Evolutionary conservation across 2,329 filamentous ascomycete species (phyloP).

Genomic region (Colletotrichum godetiae): DNA sequence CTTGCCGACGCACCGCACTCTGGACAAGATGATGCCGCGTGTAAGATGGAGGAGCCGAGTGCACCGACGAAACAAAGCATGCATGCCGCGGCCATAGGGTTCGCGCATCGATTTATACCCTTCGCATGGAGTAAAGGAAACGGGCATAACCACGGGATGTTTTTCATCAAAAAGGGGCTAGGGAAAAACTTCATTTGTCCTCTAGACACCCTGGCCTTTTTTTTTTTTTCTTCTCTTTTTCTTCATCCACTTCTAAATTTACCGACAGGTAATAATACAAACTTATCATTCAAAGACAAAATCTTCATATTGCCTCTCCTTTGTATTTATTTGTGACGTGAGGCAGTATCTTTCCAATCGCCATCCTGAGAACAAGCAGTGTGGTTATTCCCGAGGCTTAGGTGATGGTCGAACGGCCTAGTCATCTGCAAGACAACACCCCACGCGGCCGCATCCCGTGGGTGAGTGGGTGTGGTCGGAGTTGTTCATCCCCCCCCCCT

Average conservation of each 20-base stretch:
- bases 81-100: constrained; percentile 12
- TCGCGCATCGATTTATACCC: constrained; percentile 32
- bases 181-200: constrained; percentile 5
- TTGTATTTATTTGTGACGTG: neutral
- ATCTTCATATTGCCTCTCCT: too few species aligned
- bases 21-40: neutral
- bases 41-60: constrained; percentile 20
- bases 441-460: constrained; percentile 9
- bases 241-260: constrained; percentile 10
- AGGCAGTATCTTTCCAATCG: too few species aligned
- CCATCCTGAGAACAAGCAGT: neutral
- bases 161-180: neutral
- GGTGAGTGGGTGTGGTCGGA: neutral
- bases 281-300: neutral
- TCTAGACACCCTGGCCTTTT: constrained; percentile 4
- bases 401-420: neutral
- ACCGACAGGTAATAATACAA: constrained; percentile 20
- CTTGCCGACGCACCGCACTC: neutral
- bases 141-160: constrained; percentile 25
- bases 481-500: neutral
- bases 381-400: neutral
- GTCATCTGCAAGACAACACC: constrained; percentile 14
- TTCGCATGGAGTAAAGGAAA: constrained; percentile 34
- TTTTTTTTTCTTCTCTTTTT: neutral
- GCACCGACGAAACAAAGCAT: constrained; percentile 13